Percentiles rank a stretch among this genome's conserved stretches.
Evolutionary conservation across 2,329 filamentous ascomycete genomes (phyloP).

Genomic region (Nigrospora osmanthi): DNA sequence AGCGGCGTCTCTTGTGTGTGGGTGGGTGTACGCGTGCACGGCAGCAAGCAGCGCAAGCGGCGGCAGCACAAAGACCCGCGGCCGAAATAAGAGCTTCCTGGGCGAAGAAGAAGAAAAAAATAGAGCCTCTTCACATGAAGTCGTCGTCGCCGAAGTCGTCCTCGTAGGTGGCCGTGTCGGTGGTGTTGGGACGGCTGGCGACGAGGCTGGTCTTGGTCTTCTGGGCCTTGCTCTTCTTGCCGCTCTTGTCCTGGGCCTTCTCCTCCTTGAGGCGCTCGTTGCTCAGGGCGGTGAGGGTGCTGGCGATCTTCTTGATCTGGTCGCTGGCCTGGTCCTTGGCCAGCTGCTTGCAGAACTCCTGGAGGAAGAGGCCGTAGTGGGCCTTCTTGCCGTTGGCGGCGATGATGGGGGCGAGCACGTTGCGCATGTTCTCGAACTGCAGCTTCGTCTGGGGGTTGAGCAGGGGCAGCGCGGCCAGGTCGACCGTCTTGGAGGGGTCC

Average conservation of each 20-base stretch:
- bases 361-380: conserved; percentile 82
- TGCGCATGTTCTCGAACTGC: conserved; percentile 75
- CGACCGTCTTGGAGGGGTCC: conserved; percentile 72
- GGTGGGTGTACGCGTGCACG: too few relatives aligned
- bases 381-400: conserved; percentile 72
- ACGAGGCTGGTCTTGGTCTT: conserved; percentile 83
- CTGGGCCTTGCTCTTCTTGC: conserved; percentile 93
- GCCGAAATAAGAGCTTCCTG: neutral
- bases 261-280: conserved; percentile 99
- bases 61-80: neutral
- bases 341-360: conserved; percentile 84
- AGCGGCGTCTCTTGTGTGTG: too few relatives aligned
- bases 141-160: conserved; percentile 80
- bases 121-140: conserved; percentile 59
- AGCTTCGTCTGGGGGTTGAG: conserved; percentile 86
- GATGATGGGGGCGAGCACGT: conserved; percentile 73
- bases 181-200: conserved; percentile 49
- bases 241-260: conserved; percentile 86
- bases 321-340: conserved; percentile 82
- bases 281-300: conserved; percentile 75
- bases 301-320: conserved; percentile 94
- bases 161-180: conserved; percentile 73
- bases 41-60: neutral
- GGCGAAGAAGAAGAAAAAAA: neutral
- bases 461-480: conserved; percentile 70